phyloP scores from a whole-genome alignment of 139 green algal species.

The Auxenochlorella protothecoides region DNA sequence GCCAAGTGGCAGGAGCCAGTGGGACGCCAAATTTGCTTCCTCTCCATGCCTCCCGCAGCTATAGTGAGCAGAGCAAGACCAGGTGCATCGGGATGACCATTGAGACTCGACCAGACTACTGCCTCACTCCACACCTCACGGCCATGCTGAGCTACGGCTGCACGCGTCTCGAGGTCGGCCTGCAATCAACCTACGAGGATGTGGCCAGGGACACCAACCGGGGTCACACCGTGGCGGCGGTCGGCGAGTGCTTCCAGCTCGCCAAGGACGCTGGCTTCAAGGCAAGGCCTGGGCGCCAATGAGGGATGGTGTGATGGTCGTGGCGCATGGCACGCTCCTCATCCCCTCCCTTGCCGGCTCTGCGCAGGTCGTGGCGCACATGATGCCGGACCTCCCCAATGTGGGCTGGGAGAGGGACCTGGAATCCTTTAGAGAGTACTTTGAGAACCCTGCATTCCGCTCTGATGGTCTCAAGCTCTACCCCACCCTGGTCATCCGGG shows the following conservation, averaged over 20 bases:
- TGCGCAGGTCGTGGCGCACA: slow-evolving; percentile 80
- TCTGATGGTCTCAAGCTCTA: slow-evolving; percentile 92
- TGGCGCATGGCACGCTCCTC: background rate
- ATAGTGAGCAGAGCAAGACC: slow-evolving; percentile 64
- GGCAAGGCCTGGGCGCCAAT: slow-evolving; percentile 20
- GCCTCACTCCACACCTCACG: slow-evolving; percentile 53
- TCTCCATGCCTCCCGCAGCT: slow-evolving; percentile 7
- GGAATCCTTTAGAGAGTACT: slow-evolving; percentile 94
- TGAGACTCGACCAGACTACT: slow-evolving; percentile 92
- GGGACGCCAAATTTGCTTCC: too few species aligned
- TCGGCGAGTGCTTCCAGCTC: slow-evolving; percentile 85
- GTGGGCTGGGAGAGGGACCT: slow-evolving; percentile 95
- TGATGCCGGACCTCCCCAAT: slow-evolving; percentile 98
- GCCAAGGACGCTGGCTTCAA: slow-evolving; percentile 93
- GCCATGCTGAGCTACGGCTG: slow-evolving; percentile 87
- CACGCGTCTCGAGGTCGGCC: slow-evolving; percentile 85
- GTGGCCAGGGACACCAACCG: slow-evolving; percentile 95
- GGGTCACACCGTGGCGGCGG: slow-evolving; percentile 78
- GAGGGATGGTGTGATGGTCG: background rate
- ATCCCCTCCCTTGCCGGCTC: background rate
- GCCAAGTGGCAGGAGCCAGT: too few species aligned
- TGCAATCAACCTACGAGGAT: slow-evolving; percentile 90
- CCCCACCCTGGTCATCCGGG: slow-evolving; percentile 62
- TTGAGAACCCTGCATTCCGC: slow-evolving; percentile 89
- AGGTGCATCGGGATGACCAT: slow-evolving; percentile 96